phyloP scores from a whole-genome alignment of 202 grass and related monocot genomes.

The Setaria italica region DNA sequence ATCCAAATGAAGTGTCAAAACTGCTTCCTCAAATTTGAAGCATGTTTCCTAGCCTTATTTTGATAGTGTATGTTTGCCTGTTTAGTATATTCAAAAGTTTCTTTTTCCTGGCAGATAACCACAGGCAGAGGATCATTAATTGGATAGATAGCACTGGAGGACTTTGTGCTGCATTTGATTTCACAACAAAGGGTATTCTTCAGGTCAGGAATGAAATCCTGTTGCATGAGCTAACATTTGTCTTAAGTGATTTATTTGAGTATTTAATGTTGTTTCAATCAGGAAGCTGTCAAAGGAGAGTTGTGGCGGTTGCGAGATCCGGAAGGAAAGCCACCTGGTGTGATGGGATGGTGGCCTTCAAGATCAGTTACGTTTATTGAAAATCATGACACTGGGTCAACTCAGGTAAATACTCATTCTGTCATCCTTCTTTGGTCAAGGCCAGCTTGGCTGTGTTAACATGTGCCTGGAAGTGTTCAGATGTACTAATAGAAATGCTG shows the following conservation, averaged over 20 bases:
- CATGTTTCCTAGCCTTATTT: background rate
- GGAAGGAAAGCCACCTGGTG: constrained; percentile 87
- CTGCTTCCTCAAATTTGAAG: background rate
- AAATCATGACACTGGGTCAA: constrained; percentile 98
- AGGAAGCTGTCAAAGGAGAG: constrained; percentile 97
- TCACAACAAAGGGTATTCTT: constrained; percentile 95
- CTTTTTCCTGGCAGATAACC: constrained; percentile 63
- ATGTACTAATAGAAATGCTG: constrained; percentile 32
- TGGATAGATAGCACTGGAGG: constrained; percentile 87
- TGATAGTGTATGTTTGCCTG: background rate
- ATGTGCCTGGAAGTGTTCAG: constrained; percentile 28
- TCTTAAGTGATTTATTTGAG: constrained; percentile 18
- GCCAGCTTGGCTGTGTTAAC: background rate
- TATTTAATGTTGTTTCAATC: constrained; percentile 38
- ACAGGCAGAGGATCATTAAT: constrained; percentile 86
- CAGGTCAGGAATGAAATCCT: constrained; percentile 66
- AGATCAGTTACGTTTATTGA: constrained; percentile 96
- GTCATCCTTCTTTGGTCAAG: background rate
- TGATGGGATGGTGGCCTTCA: constrained; percentile 96
- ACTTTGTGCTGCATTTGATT: constrained; percentile 88
- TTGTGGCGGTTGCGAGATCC: constrained; percentile 82
- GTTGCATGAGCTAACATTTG: constrained; percentile 30
- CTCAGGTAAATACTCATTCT: constrained; percentile 66
- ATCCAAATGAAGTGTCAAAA: constrained; percentile 3
- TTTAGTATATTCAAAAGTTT: background rate